Percentiles rank a stretch among this genome's conserved stretches.
Evolutionary conservation across 192 early-diverging fungal species (phyloP).

Genomic region (Umbelopsis ramanniana): DNA sequence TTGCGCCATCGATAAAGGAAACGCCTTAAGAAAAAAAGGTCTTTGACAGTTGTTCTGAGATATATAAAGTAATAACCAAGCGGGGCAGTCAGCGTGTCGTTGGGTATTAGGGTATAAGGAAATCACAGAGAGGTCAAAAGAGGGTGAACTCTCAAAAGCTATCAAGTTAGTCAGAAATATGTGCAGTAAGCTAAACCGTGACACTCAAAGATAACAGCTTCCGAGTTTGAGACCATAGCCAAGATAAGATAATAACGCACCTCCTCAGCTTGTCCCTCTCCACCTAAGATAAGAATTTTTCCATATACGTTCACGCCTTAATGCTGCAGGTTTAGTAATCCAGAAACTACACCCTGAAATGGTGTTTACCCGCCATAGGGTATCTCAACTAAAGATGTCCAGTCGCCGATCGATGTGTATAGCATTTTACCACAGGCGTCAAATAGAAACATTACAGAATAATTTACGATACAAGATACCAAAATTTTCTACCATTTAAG

Average conservation of each 20-base stretch:
- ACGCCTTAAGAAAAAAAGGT: background rate
- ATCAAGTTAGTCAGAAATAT: slow-evolving; percentile 1
- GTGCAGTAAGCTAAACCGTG: background rate
- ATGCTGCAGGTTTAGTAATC: background rate
- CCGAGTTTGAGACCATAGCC: slow-evolving; percentile 1
- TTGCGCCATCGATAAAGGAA: background rate
- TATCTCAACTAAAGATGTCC: background rate
- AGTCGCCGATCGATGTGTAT: too few relatives aligned
- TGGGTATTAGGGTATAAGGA: background rate
- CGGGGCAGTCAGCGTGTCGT: too few relatives aligned
- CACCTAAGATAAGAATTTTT: slow-evolving; percentile 16
- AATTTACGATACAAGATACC: too few relatives aligned
- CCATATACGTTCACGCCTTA: background rate
- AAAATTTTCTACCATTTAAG: too few relatives aligned
- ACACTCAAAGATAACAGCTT: slow-evolving; percentile 22
- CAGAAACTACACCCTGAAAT: too few relatives aligned
- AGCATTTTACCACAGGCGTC: too few relatives aligned
- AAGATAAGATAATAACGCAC: slow-evolving; percentile 7
- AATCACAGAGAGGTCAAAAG: background rate
- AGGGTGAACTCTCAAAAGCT: background rate
- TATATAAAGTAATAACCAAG: background rate
- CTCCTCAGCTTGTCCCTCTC: slow-evolving; percentile 16
- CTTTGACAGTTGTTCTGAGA: background rate
- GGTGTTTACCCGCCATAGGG: background rate
- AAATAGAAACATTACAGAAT: too few relatives aligned